Percentiles rank a stretch among this genome's conserved stretches.
phyloP scores from a whole-genome alignment of 768 basidiomycete genomes.

The Russula compacta region DNA sequence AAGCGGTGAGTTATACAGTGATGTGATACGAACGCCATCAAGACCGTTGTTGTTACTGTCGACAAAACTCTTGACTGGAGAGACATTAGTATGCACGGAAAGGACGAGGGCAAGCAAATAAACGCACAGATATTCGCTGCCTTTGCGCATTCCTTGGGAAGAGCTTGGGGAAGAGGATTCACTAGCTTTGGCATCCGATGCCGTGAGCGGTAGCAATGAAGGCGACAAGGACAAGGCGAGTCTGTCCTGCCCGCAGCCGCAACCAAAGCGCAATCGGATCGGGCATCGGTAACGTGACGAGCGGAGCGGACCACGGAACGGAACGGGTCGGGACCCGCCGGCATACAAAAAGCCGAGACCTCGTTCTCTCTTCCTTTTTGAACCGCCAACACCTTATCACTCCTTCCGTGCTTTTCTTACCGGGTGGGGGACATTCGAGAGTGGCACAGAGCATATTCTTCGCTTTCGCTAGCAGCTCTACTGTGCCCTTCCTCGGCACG shows the following conservation, averaged over 20 bases:
- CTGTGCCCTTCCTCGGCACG: conserved; percentile 20
- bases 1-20: neutral
- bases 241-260: neutral
- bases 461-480: conserved; percentile 33
- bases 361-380: neutral
- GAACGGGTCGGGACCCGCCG: neutral
- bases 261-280: too few relatives aligned
- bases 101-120: neutral
- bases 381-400: conserved; percentile 29
- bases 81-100: neutral
- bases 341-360: neutral
- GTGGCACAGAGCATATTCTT: conserved; percentile 26
- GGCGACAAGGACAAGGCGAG: neutral
- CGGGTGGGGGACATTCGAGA: conserved; percentile 25
- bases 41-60: conserved; percentile 73
- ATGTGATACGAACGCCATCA: conserved; percentile 49
- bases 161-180: conserved; percentile 43
- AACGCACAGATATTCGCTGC: conserved; percentile 79
- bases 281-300: too few relatives aligned
- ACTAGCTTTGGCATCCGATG: conserved; percentile 30
- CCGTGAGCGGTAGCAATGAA: neutral
- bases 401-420: conserved; percentile 21
- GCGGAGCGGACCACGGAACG: too few relatives aligned
- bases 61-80: conserved; percentile 74
- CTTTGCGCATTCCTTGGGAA: conserved; percentile 80